Conservation (phyloP, 345 rosid species). For the Ailanthus altissimus region DNA sequence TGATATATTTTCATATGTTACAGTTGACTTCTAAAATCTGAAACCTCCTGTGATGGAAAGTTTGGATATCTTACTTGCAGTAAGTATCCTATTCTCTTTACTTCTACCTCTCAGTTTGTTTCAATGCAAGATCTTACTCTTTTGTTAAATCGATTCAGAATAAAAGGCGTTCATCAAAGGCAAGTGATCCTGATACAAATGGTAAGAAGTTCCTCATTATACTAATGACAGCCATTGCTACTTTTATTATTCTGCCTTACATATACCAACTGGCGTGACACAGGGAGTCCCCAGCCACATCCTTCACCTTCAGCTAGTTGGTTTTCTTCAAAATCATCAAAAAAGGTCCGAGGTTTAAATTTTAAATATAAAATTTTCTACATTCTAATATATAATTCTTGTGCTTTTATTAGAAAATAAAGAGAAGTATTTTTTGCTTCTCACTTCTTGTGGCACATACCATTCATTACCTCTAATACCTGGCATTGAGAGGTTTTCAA, state of each 20-base stretch:
- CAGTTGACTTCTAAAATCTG: constrained; percentile 66
- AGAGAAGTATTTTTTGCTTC: background rate
- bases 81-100: constrained; percentile 32
- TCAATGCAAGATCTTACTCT: background rate
- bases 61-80: constrained; percentile 53
- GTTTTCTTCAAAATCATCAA: constrained; percentile 84
- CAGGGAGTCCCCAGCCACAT: constrained; percentile 56
- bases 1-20: constrained; percentile 14
- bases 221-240: constrained; percentile 1
- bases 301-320: constrained; percentile 59
- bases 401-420: background rate
- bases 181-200: constrained; percentile 46
- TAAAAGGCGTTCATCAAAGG: constrained; percentile 54
- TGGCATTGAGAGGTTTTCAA: background rate
- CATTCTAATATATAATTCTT: background rate
- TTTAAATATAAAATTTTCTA: background rate
- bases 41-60: constrained; percentile 78
- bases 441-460: background rate
- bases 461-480: background rate
- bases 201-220: constrained; percentile 44
- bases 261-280: constrained; percentile 20
- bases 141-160: constrained; percentile 40
- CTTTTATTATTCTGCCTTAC: constrained; percentile 18
- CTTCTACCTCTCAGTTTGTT: background rate
- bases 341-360: constrained; percentile 56